These are phyloP conservation scores for Malassezia brasiliensis DNA, from an alignment of 1,284 basidiomycete genomes.

Conservation along the genomic window DNA sequence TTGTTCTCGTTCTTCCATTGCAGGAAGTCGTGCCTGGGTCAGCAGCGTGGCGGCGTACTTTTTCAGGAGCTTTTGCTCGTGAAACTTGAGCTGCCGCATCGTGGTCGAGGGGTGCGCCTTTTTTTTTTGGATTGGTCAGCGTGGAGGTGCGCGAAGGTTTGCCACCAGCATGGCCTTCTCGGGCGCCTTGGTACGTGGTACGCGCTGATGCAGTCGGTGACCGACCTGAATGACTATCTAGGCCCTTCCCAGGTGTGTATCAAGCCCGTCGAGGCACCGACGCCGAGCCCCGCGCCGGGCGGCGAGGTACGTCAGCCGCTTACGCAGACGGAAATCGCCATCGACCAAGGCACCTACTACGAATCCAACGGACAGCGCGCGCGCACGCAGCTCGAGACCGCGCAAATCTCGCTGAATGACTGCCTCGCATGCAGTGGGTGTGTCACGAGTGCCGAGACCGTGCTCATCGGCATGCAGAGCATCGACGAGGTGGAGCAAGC, in stretches of 20 bases:
- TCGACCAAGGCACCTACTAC: conserved; percentile 73
- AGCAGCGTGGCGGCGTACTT: conserved; percentile 26
- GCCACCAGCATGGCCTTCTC: conserved; percentile 66
- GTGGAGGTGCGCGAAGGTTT: background rate
- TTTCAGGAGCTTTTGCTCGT: conserved; percentile 47
- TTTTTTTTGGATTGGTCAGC: conserved; percentile 2
- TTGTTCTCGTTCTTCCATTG: conserved; percentile 96
- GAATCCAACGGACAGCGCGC: conserved; percentile 50
- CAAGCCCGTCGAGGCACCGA: conserved; percentile 63
- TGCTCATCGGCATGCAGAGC: conserved; percentile 92
- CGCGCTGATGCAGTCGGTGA: conserved; percentile 51
- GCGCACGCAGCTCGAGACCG: conserved; percentile 50
- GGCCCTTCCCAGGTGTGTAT: conserved; percentile 95
- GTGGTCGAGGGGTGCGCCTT: background rate
- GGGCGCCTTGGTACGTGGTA: conserved; percentile 59
- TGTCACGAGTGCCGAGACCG: conserved; percentile 93
- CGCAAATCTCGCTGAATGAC: conserved; percentile 89
- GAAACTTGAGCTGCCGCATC: conserved; percentile 46
- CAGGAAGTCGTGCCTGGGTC: conserved; percentile 47
- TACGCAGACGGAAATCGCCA: conserved; percentile 65
- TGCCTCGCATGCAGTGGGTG: conserved; percentile 92
- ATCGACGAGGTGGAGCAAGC: conserved; percentile 71
- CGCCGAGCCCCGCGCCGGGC: conserved; percentile 53
- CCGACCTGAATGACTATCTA: conserved; percentile 95
- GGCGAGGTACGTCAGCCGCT: background rate